phyloP scores from a whole-genome alignment of 2,329 filamentous ascomycete species.

The Ciborinia camelliae region DNA sequence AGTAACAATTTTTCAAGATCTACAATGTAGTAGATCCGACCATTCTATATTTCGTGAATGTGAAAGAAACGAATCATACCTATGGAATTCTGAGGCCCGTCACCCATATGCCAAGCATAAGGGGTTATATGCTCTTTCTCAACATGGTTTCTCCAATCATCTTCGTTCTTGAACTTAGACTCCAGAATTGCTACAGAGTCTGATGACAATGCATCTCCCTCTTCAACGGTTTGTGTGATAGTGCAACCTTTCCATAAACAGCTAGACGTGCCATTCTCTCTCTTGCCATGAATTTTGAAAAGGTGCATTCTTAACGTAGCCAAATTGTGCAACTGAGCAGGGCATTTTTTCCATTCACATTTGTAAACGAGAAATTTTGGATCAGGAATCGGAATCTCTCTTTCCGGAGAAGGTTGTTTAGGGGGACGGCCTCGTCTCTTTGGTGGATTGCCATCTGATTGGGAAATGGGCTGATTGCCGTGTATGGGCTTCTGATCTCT shows the following conservation, averaged over 20 bases:
- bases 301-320: slow-evolving; percentile 57
- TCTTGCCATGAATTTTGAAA: slow-evolving; percentile 45
- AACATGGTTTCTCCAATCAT: slow-evolving; percentile 49
- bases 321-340: slow-evolving; percentile 60
- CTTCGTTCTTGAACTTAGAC: slow-evolving; percentile 26
- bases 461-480: not conserved
- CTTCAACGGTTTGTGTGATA: slow-evolving; percentile 17
- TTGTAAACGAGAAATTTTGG: slow-evolving; percentile 50
- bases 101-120: slow-evolving; percentile 57
- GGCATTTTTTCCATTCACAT: slow-evolving; percentile 59
- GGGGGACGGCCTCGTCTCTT: slow-evolving; percentile 26
- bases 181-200: slow-evolving; percentile 18
- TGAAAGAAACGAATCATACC: slow-evolving; percentile 22
- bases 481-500: not conserved
- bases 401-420: slow-evolving; percentile 10
- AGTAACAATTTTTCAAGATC: slow-evolving; percentile 4
- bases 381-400: slow-evolving; percentile 26
- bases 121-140: slow-evolving; percentile 52
- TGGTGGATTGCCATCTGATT: not conserved
- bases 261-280: slow-evolving; percentile 32
- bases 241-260: slow-evolving; percentile 45
- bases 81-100: slow-evolving; percentile 46
- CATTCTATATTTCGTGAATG: not conserved
- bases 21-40: not conserved
- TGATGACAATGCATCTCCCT: slow-evolving; percentile 17